Evolutionary conservation across 2,329 filamentous ascomycete species (phyloP).

Genomic region (Lasiodiplodia sp.): DNA sequence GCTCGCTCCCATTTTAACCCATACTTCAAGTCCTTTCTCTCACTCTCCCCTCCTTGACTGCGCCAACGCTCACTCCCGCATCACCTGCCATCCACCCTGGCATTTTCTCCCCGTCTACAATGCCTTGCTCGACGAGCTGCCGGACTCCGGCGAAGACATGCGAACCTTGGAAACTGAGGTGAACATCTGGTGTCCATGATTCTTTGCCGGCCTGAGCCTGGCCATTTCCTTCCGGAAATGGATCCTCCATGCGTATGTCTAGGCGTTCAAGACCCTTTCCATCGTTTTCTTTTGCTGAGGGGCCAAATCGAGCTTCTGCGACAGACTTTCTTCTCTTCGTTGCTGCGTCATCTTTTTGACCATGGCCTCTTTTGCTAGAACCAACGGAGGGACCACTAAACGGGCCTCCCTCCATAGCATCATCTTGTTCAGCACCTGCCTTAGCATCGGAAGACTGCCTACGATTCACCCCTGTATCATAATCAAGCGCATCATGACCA

Average conservation of each 20-base stretch:
- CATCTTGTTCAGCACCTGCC: neutral
- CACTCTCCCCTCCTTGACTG: slow-evolving; percentile 72
- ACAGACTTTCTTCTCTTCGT: slow-evolving; percentile 67
- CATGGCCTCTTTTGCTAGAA: slow-evolving; percentile 13
- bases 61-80: slow-evolving; percentile 77
- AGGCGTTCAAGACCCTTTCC: slow-evolving; percentile 56
- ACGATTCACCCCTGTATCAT: slow-evolving; percentile 6
- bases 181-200: slow-evolving; percentile 65
- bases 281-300: slow-evolving; percentile 48
- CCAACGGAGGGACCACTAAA: neutral
- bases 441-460: slow-evolving; percentile 5
- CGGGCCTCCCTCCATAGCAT: neutral
- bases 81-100: slow-evolving; percentile 93
- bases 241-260: slow-evolving; percentile 59
- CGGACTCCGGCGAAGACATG: slow-evolving; percentile 85
- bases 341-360: slow-evolving; percentile 33
- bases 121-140: slow-evolving; percentile 77
- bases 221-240: slow-evolving; percentile 38
- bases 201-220: slow-evolving; percentile 31
- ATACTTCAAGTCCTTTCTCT: slow-evolving; percentile 28
- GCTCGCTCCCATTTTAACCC: neutral
- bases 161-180: slow-evolving; percentile 73
- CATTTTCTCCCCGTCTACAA: slow-evolving; percentile 79
- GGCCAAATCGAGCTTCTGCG: slow-evolving; percentile 75
- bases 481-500: slow-evolving; percentile 60